Evolutionary conservation across 2,329 filamentous ascomycete species (phyloP).

Genomic region (Capronia americana): DNA sequence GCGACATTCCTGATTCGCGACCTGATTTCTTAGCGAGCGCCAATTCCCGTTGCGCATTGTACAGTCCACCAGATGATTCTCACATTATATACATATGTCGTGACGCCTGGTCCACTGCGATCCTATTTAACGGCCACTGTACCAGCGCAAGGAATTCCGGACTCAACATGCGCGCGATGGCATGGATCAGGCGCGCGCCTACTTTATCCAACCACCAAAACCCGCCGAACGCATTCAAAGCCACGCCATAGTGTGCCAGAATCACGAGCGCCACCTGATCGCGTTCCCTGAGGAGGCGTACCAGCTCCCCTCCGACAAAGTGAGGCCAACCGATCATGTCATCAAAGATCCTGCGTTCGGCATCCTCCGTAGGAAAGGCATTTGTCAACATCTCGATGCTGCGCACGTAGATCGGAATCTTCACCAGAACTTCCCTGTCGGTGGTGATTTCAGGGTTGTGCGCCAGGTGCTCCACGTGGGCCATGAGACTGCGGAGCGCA

Average conservation of each 20-base stretch:
- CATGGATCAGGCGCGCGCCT: constrained; percentile 7
- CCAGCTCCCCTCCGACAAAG: constrained; percentile 8
- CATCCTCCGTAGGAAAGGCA: constrained; percentile 8
- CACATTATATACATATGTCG: constrained; percentile 12
- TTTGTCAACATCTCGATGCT: constrained; percentile 20
- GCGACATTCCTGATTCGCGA: background rate
- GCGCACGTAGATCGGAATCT: constrained; percentile 11
- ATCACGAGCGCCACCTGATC: constrained; percentile 17
- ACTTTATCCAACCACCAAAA: constrained; percentile 16
- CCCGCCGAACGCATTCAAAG: constrained; percentile 4
- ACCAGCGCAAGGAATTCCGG: constrained; percentile 3
- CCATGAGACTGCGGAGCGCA: constrained; percentile 6
- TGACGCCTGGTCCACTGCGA: background rate
- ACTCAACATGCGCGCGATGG: background rate
- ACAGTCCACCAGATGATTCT: background rate
- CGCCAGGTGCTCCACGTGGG: constrained; percentile 1
- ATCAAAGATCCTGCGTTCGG: constrained; percentile 10
- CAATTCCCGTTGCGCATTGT: background rate
- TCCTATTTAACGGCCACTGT: constrained; percentile 8
- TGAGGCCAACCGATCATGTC: constrained; percentile 20
- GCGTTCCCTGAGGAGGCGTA: constrained; percentile 14
- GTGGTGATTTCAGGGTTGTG: background rate
- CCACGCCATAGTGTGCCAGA: constrained; percentile 14
- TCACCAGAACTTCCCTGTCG: background rate
- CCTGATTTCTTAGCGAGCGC: background rate